Evolutionary conservation across 2,329 filamentous ascomycete species (phyloP).

Genomic region (Clonostachys solani): DNA sequence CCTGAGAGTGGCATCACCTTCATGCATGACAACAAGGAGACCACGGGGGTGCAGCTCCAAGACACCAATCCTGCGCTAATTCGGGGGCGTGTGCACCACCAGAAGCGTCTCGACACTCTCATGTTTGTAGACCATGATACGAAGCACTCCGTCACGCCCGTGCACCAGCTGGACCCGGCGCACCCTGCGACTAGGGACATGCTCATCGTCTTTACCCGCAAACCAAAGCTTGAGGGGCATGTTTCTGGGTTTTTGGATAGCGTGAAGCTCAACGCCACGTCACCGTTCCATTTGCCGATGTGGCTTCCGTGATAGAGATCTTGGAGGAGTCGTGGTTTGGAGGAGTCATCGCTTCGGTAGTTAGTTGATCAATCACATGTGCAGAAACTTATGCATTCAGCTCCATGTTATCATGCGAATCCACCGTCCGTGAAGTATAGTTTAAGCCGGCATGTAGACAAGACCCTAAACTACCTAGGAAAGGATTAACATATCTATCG

Average conservation of each 20-base stretch:
- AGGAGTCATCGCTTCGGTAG: no score
- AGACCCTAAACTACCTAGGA: no score
- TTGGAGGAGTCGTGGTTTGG: neutral
- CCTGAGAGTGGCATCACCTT: conserved; percentile 16
- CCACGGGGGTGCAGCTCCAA: conserved; percentile 9
- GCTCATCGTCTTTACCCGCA: conserved; percentile 17
- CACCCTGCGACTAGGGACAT: conserved; percentile 14
- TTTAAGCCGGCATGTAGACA: no score
- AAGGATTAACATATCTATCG: no score
- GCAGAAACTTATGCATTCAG: no score
- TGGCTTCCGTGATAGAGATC: conserved; percentile 6
- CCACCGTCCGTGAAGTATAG: no score
- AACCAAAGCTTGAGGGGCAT: conserved; percentile 12
- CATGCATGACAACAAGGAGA: conserved; percentile 15
- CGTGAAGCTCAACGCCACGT: conserved; percentile 10
- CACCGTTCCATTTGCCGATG: conserved; percentile 11
- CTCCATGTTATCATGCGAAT: no score
- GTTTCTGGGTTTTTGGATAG: conserved; percentile 13
- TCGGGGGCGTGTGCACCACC: conserved; percentile 13
- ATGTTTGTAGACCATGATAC: conserved; percentile 16
- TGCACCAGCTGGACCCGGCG: conserved; percentile 11
- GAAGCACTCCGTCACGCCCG: conserved; percentile 16
- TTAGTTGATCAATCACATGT: no score
- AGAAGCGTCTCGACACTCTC: conserved; percentile 14
- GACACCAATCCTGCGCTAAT: conserved; percentile 13